phyloP scores from a whole-genome alignment of 306 rosid species.

The Trichosanthes truncata region DNA sequence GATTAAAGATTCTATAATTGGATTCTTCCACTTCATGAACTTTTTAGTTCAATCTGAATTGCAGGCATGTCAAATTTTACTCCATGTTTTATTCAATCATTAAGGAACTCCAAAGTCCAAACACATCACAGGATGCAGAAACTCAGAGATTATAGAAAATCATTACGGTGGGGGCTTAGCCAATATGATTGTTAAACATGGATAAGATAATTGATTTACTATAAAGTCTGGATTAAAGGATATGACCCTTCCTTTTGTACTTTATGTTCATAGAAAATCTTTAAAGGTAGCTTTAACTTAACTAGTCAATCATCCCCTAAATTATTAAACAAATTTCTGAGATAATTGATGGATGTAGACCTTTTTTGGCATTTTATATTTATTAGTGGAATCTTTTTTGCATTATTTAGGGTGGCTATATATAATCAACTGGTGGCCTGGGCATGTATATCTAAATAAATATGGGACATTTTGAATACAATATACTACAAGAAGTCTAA shows the following conservation, averaged over 20 bases:
- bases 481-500: background rate
- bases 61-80: background rate
- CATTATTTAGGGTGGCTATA: background rate
- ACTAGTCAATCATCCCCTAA: background rate
- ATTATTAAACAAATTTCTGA: background rate
- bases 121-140: background rate
- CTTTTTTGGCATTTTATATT: background rate
- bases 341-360: background rate
- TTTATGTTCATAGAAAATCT: background rate
- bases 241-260: background rate
- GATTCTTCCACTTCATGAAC: background rate
- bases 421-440: background rate
- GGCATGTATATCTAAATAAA: background rate
- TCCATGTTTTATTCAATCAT: background rate
- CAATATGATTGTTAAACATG: background rate
- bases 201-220: background rate
- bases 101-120: background rate
- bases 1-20: background rate
- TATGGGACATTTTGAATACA: background rate
- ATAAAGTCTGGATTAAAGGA: background rate
- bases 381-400: conserved; percentile 1
- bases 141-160: background rate
- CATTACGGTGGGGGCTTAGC: background rate
- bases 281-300: background rate
- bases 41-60: background rate